Percentiles rank a stretch among this genome's conserved stretches.
Evolutionary conservation across 495 filamentous ascomycete species (phyloP).

Genomic region (Opeltia flavorubescens): DNA sequence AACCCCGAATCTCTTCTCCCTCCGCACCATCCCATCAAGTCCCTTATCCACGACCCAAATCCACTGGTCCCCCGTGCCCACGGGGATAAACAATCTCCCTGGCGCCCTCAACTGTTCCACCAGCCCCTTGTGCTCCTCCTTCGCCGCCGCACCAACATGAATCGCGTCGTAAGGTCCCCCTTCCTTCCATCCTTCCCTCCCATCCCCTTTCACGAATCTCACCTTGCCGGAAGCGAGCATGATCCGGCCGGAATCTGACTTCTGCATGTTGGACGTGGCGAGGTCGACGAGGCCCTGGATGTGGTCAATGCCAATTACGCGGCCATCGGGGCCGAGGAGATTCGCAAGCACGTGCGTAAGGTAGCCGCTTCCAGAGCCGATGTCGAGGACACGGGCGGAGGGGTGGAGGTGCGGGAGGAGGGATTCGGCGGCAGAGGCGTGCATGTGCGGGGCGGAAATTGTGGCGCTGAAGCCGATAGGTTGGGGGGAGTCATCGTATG

Average conservation of each 20-base stretch:
- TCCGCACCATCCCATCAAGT: conserved; percentile 55
- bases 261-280: conserved; percentile 57
- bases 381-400: conserved; percentile 56
- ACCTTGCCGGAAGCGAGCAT: conserved; percentile 49
- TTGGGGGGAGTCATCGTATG: conserved; percentile 88
- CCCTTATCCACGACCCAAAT: conserved; percentile 90
- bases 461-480: conserved; percentile 77
- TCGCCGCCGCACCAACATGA: conserved; percentile 85
- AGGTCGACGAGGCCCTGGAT: conserved; percentile 65
- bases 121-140: conserved; percentile 54
- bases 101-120: conserved; percentile 67
- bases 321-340: conserved; percentile 43
- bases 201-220: conserved; percentile 68
- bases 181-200: conserved; percentile 52
- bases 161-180: conserved; percentile 71
- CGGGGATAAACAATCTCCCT: conserved; percentile 74
- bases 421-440: conserved; percentile 62
- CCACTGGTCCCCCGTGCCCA: conserved; percentile 55
- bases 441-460: conserved; percentile 96
- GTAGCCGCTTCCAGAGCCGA: conserved; percentile 85
- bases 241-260: conserved; percentile 47
- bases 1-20: conserved; percentile 67
- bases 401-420: conserved; percentile 44
- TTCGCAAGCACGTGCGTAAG: conserved; percentile 81
- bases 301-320: conserved; percentile 77